Conservation (phyloP, 495 filamentous ascomycete species). For the Trichoderma virens region DNA sequence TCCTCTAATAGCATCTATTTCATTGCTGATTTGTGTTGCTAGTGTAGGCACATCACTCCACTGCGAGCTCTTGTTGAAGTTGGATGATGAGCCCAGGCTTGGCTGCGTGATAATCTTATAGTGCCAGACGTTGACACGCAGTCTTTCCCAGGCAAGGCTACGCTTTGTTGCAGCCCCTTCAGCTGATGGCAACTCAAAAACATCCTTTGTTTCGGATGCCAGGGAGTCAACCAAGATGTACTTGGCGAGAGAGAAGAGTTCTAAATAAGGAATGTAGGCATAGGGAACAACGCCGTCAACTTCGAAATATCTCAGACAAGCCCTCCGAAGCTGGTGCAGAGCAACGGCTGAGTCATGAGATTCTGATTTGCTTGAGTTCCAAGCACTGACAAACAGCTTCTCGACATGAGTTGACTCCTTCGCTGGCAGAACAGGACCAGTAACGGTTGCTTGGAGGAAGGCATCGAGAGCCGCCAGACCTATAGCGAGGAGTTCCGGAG, state of each 20-base stretch:
- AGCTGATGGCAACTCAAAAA: not conserved
- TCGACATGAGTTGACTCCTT: conserved; percentile 30
- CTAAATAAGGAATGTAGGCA: conserved; percentile 69
- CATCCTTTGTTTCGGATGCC: conserved; percentile 11
- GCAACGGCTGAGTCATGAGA: not conserved
- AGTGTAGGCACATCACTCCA: conserved; percentile 45
- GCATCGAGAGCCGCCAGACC: conserved; percentile 66
- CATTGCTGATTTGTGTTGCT: conserved; percentile 39
- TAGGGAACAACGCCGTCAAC: conserved; percentile 85
- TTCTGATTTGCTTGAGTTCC: not conserved
- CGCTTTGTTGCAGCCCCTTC: conserved; percentile 14
- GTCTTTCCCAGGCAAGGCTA: conserved; percentile 40
- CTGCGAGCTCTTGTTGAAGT: conserved; percentile 33
- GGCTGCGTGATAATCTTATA: conserved; percentile 79
- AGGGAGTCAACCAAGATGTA: conserved; percentile 49
- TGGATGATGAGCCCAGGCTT: conserved; percentile 45
- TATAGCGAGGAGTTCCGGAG: conserved; percentile 35
- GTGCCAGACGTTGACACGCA: conserved; percentile 76
- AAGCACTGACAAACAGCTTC: conserved; percentile 18
- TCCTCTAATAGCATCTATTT: conserved; percentile 37
- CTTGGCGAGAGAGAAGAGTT: conserved; percentile 73
- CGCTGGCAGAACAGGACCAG: conserved; percentile 62
- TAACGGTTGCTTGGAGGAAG: conserved; percentile 90
- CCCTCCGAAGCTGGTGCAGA: conserved; percentile 9
- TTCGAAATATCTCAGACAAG: conserved; percentile 55